A percentile compares a stretch with the other conserved stretches of the same genome.
phyloP scores from a whole-genome alignment of 1,284 basidiomycete genomes.

The Meripilus lineatus region DNA sequence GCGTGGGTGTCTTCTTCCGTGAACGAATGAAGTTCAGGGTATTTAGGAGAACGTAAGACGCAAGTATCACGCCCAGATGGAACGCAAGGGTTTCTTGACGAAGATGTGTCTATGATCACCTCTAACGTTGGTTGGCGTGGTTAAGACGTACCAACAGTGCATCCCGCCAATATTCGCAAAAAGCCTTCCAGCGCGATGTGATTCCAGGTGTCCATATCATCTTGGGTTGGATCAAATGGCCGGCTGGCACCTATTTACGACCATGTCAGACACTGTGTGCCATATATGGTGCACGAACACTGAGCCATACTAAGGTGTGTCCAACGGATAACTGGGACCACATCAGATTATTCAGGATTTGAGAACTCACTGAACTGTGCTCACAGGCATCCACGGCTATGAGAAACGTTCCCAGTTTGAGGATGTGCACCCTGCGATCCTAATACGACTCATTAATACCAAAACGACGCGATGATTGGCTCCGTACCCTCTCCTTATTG shows the following conservation, averaged over 20 bases:
- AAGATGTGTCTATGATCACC: background rate
- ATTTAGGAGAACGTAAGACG: constrained; percentile 48
- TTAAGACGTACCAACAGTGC: constrained; percentile 47
- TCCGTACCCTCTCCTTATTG: background rate
- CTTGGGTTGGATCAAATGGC: constrained; percentile 10
- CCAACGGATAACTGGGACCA: constrained; percentile 65
- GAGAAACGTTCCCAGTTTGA: constrained; percentile 52
- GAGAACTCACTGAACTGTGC: constrained; percentile 21
- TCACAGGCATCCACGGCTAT: constrained; percentile 66
- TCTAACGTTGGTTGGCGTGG: background rate
- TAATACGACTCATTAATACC: constrained; percentile 20
- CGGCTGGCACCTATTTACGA: constrained; percentile 8
- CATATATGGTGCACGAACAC: constrained; percentile 1
- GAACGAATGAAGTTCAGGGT: constrained; percentile 32
- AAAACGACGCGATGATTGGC: background rate
- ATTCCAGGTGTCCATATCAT: constrained; percentile 20
- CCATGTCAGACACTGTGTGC: background rate
- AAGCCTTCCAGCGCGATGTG: constrained; percentile 45
- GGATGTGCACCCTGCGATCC: constrained; percentile 53
- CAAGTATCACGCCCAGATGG: constrained; percentile 57
- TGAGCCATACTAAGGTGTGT: constrained; percentile 51
- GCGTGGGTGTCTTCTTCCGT: constrained; percentile 7
- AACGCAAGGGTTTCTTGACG: constrained; percentile 65
- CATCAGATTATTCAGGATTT: background rate
- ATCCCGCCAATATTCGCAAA: constrained; percentile 55